Percentiles rank a stretch among this genome's conserved stretches.
Conservation (phyloP, 495 filamentous ascomycete species). For the Halenospora varia region DNA sequence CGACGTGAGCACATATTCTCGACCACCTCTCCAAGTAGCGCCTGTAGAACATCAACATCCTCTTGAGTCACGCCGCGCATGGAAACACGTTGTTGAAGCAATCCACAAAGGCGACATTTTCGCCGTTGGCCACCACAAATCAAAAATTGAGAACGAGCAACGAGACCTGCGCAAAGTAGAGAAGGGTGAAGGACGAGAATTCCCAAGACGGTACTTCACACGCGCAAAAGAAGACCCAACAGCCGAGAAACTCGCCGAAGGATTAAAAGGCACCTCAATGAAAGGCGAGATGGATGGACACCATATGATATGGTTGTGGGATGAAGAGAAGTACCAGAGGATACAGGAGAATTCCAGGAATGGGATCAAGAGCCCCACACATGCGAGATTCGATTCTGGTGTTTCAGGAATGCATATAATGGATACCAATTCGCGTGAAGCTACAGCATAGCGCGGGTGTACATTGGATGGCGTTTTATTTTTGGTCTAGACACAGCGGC, state of each 20-base stretch:
- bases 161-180: conserved; percentile 79
- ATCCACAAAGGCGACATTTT: conserved; percentile 84
- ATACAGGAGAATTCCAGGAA: conserved; percentile 14
- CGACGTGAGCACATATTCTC: conserved; percentile 56
- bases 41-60: conserved; percentile 79
- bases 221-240: conserved; percentile 17
- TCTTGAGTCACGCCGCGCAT: conserved; percentile 84
- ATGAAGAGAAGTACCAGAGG: conserved; percentile 26
- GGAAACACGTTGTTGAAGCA: conserved; percentile 75
- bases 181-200: conserved; percentile 70
- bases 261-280: conserved; percentile 3
- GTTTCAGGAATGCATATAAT: conserved; percentile 20
- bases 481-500: too few relatives aligned
- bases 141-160: conserved; percentile 87
- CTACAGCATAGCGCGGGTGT: too few relatives aligned
- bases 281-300: conserved; percentile 10
- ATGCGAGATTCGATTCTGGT: conserved; percentile 28
- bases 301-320: conserved; percentile 34
- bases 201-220: conserved; percentile 83
- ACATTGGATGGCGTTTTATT: too few relatives aligned
- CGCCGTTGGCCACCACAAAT: conserved; percentile 69
- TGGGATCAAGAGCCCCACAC: conserved; percentile 27
- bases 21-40: conserved; percentile 65
- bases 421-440: too few relatives aligned
- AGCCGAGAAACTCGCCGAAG: conserved; percentile 14